Base-by-base conservation (phyloP, 2,329 filamentous ascomycete species). In the Intubia oerlemansii region DNA sequence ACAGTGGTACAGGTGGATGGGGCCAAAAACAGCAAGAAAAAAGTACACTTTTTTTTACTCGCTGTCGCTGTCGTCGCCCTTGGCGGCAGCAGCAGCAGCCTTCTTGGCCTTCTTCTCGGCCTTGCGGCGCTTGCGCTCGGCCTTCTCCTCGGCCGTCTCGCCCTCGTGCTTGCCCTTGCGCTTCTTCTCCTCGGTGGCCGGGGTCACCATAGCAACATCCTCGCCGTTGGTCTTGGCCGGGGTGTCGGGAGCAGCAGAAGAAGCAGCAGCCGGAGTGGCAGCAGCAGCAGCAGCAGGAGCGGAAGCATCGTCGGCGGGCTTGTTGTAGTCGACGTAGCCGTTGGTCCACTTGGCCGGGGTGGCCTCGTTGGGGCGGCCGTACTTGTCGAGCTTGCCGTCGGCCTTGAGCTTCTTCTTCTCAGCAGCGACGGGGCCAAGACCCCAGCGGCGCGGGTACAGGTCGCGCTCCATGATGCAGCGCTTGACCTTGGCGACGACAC, bases 331-430 rank as follows among this genome's bases (percentile, higher is more conserved):
- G 55, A 82, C 85, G 66, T 98, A 98, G 40, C 79, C 77, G 21
- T 66, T 56, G 42, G 78, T 82, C 88, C 88, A 98, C 56, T 88
- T 80, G 43, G 82, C 71, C 16, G 88, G 88, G 5, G 88, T 98
- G 38, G 73, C 70, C 51, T 93, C 85, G 53, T 95, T 98, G 43
- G 78, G 54, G 34, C 84, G 75, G 41, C 88, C 88, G 44, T 71
- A 95, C 73, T 98, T 98, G 62, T 98, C 88, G 35, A 98, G 75
- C 59, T 93, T 92, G 53, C 88, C 88, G 41, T 81, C 78, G 30
- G 84, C 80, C 71, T 95, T 95, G 62, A 98, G 72, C 70, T 95
- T 93, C 77, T 98, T 98, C 73, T 98, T 98, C 66, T 95, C 82
- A 27, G 76, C 57, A 28, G 88, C 88, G 35, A 85, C 74, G 30